Evolutionary conservation across 495 filamentous ascomycete genomes (phyloP), one percentile per base, ranked within the genome.

Genomic region (Penicillium paxilli): DNA sequence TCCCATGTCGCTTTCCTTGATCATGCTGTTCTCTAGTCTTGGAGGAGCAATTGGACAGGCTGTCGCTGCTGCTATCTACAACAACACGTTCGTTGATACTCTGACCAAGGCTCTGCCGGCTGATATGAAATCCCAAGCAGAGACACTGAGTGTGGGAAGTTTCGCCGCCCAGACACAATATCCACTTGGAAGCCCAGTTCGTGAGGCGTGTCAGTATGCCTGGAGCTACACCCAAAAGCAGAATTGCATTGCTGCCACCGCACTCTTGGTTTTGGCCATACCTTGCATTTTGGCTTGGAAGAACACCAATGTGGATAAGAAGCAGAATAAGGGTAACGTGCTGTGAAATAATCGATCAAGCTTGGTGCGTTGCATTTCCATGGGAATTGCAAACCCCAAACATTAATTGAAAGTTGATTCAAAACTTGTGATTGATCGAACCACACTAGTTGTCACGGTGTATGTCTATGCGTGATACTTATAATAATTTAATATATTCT

Each of bases 11-110:
- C 74, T 90, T 1, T 84, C 88, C 0, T 54, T 91, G 28, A 70
- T 84, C 52, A 71, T 74, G 30, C 74, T 90, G 65, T 87, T 86
- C 64, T 68, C 78, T 35, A 79, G 66, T 51, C 67, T 91, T 11
- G 89, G 89, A n/a, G 82, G 85, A 26, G 83, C 82, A 14, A 81
- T 89, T 49, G 88, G 88, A 4, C 58, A 65, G 17, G 75, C 83
- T 5, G 69, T 91, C 3, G 70, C 82, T 1, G 74, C 72, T 1
- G 84, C 87, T 32, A 83, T 92, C 57, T 90, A 85, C 76, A 82
- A 79, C 24, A 74, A 76, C 58, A 71, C 78, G 38, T 84, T 89
- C 63, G 84, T 84, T 17, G 28, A 52, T 3, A 70, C 70, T 8
- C 72, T 92, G n/a, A 49, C 41, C n/a, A 55, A 49, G 19, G 63